Base-by-base conservation (phyloP, 345 rosid genomes). In the Populus ilicifolia region DNA sequence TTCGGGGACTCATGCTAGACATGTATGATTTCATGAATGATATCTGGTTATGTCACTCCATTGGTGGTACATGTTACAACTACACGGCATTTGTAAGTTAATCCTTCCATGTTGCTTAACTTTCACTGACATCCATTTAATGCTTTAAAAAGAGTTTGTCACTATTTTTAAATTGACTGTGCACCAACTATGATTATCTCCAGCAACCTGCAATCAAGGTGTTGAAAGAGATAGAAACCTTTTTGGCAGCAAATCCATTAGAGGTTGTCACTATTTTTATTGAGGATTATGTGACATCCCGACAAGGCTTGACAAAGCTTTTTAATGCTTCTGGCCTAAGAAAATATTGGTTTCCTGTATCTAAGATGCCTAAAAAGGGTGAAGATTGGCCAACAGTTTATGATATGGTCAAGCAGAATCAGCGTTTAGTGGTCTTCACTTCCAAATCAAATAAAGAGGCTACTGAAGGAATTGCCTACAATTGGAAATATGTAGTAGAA, bases 1-100 rank as follows among this genome's bases (percentile, higher is more conserved):
- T 93, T 77, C 88, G 98, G 63, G 99, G 98, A 75, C 85, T 96
- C 7, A 93, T 96, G 98, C 89, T 93, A 6, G 99, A 96, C 71
- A 89, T 93, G 80, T 96, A 93, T 78, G 99, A 96, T 82, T 96
- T 91, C 80, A 69, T 78, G 44, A 88, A 88, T 69, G 97, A 89
- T 80, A 77, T 93, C 67, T 96, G 99, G 99, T 62, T 96, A 35
- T 96, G 99, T 82, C 98, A 96, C 81, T 96, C 99, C 72, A 72
- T 88, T 8, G 75, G 52, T 43, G 97, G 97, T 71, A 69, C 75
- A 56, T 96, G 99, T 81, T 93, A 76, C 80, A 87, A 91, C 84
- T 78, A 59, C 83, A 92, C 98, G 0, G 91, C 99, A 63, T 96
- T 93, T 81, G 99, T 96, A 90, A 90, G 97, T 85, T 65, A 33